Conservation (phyloP, 768 basidiomycete species). For the Clitopilus hobsonii region DNA sequence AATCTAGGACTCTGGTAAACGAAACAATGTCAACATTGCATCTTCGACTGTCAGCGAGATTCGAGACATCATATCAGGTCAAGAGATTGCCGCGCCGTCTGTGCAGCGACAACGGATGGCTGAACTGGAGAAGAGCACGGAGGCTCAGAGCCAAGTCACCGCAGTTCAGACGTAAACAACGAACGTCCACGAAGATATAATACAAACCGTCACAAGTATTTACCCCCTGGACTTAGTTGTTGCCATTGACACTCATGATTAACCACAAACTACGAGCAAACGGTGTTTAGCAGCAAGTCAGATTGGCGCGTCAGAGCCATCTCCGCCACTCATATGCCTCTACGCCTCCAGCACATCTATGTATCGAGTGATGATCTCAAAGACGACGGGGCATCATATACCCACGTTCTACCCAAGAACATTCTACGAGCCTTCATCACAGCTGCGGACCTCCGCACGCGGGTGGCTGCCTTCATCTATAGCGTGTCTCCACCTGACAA, state of each 20-base stretch:
- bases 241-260: conserved; percentile 1
- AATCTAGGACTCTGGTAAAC: conserved; percentile 89
- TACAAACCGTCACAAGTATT: conserved; percentile 88
- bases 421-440: conserved; percentile 90
- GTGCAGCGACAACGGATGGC: conserved; percentile 99
- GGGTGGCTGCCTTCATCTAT: conserved; percentile 92
- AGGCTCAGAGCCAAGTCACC: conserved; percentile 92
- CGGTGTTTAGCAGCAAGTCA: conserved; percentile 97
- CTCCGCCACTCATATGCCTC: conserved; percentile 91
- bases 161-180: conserved; percentile 97
- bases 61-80: conserved; percentile 96
- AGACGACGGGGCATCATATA: conserved; percentile 92
- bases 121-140: conserved; percentile 93
- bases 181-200: conserved; percentile 94
- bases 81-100: conserved; percentile 95
- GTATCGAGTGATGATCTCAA: conserved; percentile 99
- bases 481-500: conserved; percentile 93
- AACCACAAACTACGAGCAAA: conserved; percentile 97
- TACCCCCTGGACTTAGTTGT: background rate
- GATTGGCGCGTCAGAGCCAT: conserved; percentile 99
- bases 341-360: conserved; percentile 97
- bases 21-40: conserved; percentile 98
- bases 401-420: conserved; percentile 97
- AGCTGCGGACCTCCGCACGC: conserved; percentile 91
- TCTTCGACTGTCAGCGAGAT: conserved; percentile 96